Base-by-base conservation (phyloP, 352 stramenopile species). In the Phytophthora podocarpi region DNA sequence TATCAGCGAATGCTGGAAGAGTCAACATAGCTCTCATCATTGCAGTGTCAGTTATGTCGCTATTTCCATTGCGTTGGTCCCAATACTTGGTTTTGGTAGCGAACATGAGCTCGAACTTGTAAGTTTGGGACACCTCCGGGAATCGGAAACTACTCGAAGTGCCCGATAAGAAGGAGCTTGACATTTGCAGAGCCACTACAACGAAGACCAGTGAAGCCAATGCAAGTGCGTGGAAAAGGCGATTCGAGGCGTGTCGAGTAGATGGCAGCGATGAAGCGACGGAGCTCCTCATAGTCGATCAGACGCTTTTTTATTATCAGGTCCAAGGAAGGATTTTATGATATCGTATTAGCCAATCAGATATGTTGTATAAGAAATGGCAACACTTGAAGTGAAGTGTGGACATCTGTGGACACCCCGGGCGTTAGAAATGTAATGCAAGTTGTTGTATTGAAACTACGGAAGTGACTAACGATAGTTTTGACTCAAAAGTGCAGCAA, bases 81-180 rank as follows among this genome's bases (percentile, higher is more conserved):
- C 77, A 86, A 32, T 86, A 86, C 41, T 63, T 77, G 5, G 76
- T 84, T 55, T 84, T 84, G 8, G 76, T 86, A 26, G 74, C 76
- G 50, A 86, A 86, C 52, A 74, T 69, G 32, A 66, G 69, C 34
- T 72, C 69, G 23, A 72, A 69, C 10, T 34, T 30, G 28, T 62
- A 28, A 2, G 12, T 32, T 15, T 24, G 40, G 16, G 57, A 52
- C 3, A 11, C 20, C 18, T 60, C 23, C 8, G 39, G 8, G 11
- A 37, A 39, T 51, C 27, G 55, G 24, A 54, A 41, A 12, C 11
- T 12, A 36, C 21, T 50, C 24, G 10, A 43, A 8, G 46, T 23
- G 31, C 20, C 26, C 15, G 41, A 16, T 18, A 35, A 37, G 15
- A 64, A 26, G 3, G 30, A 54, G 23, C 27, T 59, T 49, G 31